Conservation (phyloP, 2,329 filamentous ascomycete genomes). For the Byssothecium circinans region DNA sequence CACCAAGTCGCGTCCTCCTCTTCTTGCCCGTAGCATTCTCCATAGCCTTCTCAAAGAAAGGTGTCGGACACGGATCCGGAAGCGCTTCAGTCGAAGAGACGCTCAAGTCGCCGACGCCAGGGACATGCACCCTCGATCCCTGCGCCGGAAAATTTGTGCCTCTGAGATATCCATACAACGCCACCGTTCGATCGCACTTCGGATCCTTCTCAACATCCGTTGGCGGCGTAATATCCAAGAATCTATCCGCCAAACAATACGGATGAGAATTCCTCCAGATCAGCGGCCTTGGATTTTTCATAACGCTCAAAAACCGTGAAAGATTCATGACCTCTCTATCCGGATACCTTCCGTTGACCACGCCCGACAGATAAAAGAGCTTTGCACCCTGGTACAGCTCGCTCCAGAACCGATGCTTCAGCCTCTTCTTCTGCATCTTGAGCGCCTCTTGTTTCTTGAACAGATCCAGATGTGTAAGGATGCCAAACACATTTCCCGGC, state of each 20-base stretch:
- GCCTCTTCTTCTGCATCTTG: conserved; percentile 89
- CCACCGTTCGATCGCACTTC: conserved; percentile 88
- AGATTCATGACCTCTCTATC: conserved; percentile 96
- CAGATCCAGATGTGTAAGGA: conserved; percentile 92
- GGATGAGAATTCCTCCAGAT: conserved; percentile 97
- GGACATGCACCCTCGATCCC: conserved; percentile 85
- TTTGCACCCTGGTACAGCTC: conserved; percentile 97
- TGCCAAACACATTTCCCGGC: conserved; percentile 97
- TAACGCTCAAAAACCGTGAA: conserved; percentile 91
- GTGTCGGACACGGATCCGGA: conserved; percentile 94
- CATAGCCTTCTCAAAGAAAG: conserved; percentile 82
- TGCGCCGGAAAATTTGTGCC: conserved; percentile 91
- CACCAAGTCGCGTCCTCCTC: conserved; percentile 77
- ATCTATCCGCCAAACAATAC: conserved; percentile 89
- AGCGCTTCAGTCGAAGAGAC: conserved; percentile 82
- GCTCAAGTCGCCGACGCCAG: conserved; percentile 86
- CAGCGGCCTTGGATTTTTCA: conserved; percentile 98
- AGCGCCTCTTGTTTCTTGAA: conserved; percentile 92
- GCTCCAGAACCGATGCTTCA: conserved; percentile 96
- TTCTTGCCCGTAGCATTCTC: conserved; percentile 84
- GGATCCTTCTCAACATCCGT: conserved; percentile 85
- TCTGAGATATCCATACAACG: conserved; percentile 88
- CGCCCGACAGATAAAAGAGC: conserved; percentile 92
- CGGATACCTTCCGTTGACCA: conserved; percentile 94
- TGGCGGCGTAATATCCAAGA: conserved; percentile 92